Conservation (phyloP, 768 basidiomycete genomes). For the Tulasnella sp. region DNA sequence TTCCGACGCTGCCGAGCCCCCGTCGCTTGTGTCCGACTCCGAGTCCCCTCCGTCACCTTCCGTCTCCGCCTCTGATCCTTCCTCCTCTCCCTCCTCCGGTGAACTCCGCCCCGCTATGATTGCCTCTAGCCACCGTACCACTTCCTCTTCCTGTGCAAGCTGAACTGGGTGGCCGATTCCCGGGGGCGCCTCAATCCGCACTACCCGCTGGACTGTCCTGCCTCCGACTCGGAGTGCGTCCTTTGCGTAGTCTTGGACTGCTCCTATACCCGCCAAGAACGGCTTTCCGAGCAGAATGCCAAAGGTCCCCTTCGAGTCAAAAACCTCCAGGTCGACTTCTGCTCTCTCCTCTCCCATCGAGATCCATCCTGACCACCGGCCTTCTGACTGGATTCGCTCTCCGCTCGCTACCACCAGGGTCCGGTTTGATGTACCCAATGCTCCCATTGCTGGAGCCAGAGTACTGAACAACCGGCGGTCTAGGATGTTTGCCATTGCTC, state of each 20-base stretch:
- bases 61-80: neutral
- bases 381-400: neutral
- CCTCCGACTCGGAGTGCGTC: neutral
- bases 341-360: neutral
- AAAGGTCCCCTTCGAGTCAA: neutral
- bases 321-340: neutral
- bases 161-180: neutral
- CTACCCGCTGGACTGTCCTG: neutral
- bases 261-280: neutral
- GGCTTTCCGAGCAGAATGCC: neutral
- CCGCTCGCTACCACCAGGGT: neutral
- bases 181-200: neutral
- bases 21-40: too few relatives aligned
- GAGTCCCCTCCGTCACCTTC: neutral
- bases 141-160: neutral
- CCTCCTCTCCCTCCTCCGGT: neutral
- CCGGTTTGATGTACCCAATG: neutral
- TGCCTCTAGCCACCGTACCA: neutral
- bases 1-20: too few relatives aligned
- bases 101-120: neutral
- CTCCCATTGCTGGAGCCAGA: neutral
- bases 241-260: neutral
- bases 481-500: neutral
- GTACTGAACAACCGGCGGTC: neutral
- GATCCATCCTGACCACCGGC: neutral